Evolutionary conservation across 176 grass and related monocot species (phyloP).

Genomic region (Eragrostis nindensis): DNA sequence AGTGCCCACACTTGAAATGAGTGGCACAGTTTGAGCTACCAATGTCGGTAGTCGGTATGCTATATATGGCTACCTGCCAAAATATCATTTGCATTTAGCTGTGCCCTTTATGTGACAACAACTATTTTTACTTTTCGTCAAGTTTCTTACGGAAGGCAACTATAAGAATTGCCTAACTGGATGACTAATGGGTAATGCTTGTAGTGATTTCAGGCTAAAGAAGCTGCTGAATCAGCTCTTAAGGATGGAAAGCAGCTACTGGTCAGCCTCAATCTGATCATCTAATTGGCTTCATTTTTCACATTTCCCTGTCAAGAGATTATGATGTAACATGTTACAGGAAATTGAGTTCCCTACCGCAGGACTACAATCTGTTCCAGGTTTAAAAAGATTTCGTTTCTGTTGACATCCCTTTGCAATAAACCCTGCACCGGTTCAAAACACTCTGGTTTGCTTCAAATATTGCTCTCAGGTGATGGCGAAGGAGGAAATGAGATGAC

Average conservation of each 20-base stretch:
- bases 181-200: slow-evolving; percentile 44
- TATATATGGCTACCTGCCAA: neutral
- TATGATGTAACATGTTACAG: slow-evolving; percentile 52
- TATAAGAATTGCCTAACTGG: neutral
- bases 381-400: slow-evolving; percentile 46
- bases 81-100: neutral
- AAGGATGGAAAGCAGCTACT: slow-evolving; percentile 81
- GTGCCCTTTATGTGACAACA: slow-evolving; percentile 1
- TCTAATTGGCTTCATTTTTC: slow-evolving; percentile 1
- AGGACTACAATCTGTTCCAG: slow-evolving; percentile 88
- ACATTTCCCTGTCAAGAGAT: slow-evolving; percentile 19
- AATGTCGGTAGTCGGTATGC: neutral
- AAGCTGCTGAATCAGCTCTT: slow-evolving; percentile 72
- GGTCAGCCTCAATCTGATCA: slow-evolving; percentile 51
- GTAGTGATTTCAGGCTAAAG: slow-evolving; percentile 94
- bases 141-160: slow-evolving; percentile 11
- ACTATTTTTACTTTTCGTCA: slow-evolving; percentile 9
- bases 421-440: slow-evolving; percentile 32
- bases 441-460: slow-evolving; percentile 11
- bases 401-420: slow-evolving; percentile 23
- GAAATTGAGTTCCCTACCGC: slow-evolving; percentile 95
- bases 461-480: slow-evolving; percentile 67
- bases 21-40: slow-evolving; percentile 11
- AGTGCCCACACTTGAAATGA: neutral
- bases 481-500: slow-evolving; percentile 99